A percentile compares a stretch with the other conserved stretches of the same genome.
Evolutionary conservation across 2,329 filamentous ascomycete species (phyloP).

Genomic region (Stagonosporopsis vannaccii): DNA sequence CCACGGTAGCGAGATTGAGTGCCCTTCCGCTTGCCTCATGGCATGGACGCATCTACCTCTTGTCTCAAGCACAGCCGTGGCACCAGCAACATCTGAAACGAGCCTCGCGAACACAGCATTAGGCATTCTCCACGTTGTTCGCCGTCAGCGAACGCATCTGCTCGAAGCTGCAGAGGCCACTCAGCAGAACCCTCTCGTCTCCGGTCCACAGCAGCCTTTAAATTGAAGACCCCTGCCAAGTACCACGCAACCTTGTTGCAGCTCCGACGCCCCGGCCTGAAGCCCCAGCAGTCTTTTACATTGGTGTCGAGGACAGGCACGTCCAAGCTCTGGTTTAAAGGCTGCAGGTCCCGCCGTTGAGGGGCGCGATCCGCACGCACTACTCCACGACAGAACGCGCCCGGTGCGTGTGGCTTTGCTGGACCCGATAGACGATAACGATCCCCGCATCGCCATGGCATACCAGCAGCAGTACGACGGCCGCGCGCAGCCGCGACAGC

Average conservation of each 20-base stretch:
- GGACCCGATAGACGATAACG: conserved; percentile 25
- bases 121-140: conserved; percentile 20
- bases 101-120: conserved; percentile 14
- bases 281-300: conserved; percentile 15
- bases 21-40: conserved; percentile 17
- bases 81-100: conserved; percentile 38
- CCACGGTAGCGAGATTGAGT: conserved; percentile 22
- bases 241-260: conserved; percentile 26
- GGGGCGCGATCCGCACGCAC: conserved; percentile 28
- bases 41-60: conserved; percentile 24
- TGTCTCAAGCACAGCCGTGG: conserved; percentile 29
- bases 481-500: conserved; percentile 45
- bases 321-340: conserved; percentile 25
- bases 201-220: conserved; percentile 21
- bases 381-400: conserved; percentile 26
- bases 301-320: conserved; percentile 16
- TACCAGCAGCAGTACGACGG: conserved; percentile 50
- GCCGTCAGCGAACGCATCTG: conserved; percentile 17
- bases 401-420: conserved; percentile 25
- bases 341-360: conserved; percentile 28
- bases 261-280: conserved; percentile 6
- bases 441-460: conserved; percentile 43
- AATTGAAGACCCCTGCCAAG: conserved; percentile 34
- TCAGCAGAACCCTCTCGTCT: conserved; percentile 11
- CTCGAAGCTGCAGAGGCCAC: conserved; percentile 3